Evolutionary conservation across 371 early-diverging fungal genomes (phyloP).

Genomic region (Actinomucor elegans): DNA sequence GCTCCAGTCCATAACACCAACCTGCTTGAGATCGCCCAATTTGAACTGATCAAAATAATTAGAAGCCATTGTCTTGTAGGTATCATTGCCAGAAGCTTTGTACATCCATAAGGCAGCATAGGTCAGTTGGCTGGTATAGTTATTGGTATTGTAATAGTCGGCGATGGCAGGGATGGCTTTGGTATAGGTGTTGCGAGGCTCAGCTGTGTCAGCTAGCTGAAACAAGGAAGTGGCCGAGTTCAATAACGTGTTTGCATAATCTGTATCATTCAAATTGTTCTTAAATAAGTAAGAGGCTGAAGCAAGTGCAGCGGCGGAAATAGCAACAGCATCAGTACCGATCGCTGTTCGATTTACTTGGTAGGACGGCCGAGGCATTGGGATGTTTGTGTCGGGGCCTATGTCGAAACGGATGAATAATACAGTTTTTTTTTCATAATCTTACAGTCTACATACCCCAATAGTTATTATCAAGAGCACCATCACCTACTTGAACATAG

Average conservation of each 20-base stretch:
- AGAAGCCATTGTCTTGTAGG: slow-evolving; percentile 50
- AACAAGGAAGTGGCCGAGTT: slow-evolving; percentile 46
- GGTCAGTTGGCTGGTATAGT: slow-evolving; percentile 54
- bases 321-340: slow-evolving; percentile 63
- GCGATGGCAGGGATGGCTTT: slow-evolving; percentile 37
- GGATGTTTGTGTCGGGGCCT: slow-evolving; percentile 53
- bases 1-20: slow-evolving; percentile 51
- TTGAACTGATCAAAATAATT: slow-evolving; percentile 47
- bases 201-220: slow-evolving; percentile 48
- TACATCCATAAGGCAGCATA: slow-evolving; percentile 68
- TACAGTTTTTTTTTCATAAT: neutral
- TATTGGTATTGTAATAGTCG: slow-evolving; percentile 44
- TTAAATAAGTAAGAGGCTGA: slow-evolving; percentile 57
- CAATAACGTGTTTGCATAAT: slow-evolving; percentile 39
- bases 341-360: slow-evolving; percentile 43
- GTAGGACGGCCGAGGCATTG: slow-evolving; percentile 56
- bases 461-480: slow-evolving; percentile 40
- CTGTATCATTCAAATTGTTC: slow-evolving; percentile 47
- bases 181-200: slow-evolving; percentile 56
- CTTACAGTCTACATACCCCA: slow-evolving; percentile 35
- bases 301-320: slow-evolving; percentile 65
- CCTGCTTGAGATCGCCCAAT: neutral
- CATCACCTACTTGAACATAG: slow-evolving; percentile 42
- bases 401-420: neutral
- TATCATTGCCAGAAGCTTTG: slow-evolving; percentile 45